Evolutionary conservation across 148 eudicot genomes (phyloP).

Genomic region (Chenopodium suecicum): DNA sequence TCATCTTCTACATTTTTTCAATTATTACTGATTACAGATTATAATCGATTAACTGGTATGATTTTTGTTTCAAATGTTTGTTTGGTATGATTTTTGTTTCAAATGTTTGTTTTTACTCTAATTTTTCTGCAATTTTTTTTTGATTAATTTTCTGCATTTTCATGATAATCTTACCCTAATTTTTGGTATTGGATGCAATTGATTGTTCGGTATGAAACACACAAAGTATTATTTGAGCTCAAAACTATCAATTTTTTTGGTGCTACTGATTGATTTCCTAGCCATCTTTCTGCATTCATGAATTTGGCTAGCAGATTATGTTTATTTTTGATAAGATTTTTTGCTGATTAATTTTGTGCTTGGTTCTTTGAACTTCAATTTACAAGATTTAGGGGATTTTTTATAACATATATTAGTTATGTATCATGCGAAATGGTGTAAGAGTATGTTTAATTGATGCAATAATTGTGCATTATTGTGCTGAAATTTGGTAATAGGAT

Average conservation of each 20-base stretch:
- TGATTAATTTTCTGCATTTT: background rate
- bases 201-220: background rate
- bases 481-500: too few relatives aligned
- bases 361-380: too few relatives aligned
- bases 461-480: too few relatives aligned
- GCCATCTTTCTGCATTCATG: too few relatives aligned
- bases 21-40: background rate
- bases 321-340: too few relatives aligned
- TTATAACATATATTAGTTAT: too few relatives aligned
- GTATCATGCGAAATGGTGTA: too few relatives aligned
- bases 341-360: too few relatives aligned
- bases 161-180: background rate
- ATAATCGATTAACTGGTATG: background rate
- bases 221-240: background rate
- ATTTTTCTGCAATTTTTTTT: background rate
- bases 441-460: too few relatives aligned
- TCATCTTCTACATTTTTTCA: background rate
- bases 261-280: background rate
- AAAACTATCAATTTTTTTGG: background rate
- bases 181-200: background rate
- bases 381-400: too few relatives aligned
- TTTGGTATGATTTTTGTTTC: background rate
- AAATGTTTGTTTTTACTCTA: background rate
- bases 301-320: too few relatives aligned
- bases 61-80: background rate